Conservation (phyloP, 73 alveolate species). For the Durusdinium trenchii region DNA sequence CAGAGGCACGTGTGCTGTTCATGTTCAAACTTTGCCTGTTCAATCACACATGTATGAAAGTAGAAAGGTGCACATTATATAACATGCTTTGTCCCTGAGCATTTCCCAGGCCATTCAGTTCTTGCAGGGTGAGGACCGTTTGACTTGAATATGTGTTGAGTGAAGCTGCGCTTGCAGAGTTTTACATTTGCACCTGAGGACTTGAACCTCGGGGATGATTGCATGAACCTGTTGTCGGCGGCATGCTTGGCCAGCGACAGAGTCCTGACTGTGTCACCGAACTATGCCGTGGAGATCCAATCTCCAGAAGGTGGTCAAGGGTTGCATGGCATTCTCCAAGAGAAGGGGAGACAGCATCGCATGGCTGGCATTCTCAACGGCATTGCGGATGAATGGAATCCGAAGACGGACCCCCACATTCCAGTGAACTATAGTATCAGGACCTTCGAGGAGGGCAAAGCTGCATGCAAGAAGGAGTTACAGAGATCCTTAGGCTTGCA, state of each 20-base stretch:
- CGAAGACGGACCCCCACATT: conserved; percentile 2
- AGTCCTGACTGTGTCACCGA: conserved; percentile 32
- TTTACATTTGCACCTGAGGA: too few relatives aligned
- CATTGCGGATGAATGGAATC: conserved; percentile 53
- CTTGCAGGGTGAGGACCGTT: neutral
- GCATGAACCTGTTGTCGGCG: conserved; percentile 32
- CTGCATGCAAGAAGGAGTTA: neutral
- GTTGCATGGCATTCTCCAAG: neutral
- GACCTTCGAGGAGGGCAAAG: conserved; percentile 47
- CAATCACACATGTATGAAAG: too few relatives aligned
- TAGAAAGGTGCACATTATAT: too few relatives aligned
- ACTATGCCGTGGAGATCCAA: conserved; percentile 40
- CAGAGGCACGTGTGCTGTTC: too few relatives aligned
- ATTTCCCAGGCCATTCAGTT: too few relatives aligned
- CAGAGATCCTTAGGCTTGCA: neutral
- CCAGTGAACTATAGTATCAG: neutral
- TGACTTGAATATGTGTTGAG: too few relatives aligned
- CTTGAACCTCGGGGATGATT: conserved; percentile 25
- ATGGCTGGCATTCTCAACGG: conserved; percentile 45
- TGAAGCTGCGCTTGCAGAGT: too few relatives aligned
- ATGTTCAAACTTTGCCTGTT: too few relatives aligned
- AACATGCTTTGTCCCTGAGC: too few relatives aligned
- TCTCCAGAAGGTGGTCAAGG: conserved; percentile 61
- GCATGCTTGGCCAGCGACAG: conserved; percentile 26
- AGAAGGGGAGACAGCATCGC: conserved; percentile 15